phyloP scores from a whole-genome alignment of 169 alveolate genomes.

The Eimeria acervulina region DNA sequence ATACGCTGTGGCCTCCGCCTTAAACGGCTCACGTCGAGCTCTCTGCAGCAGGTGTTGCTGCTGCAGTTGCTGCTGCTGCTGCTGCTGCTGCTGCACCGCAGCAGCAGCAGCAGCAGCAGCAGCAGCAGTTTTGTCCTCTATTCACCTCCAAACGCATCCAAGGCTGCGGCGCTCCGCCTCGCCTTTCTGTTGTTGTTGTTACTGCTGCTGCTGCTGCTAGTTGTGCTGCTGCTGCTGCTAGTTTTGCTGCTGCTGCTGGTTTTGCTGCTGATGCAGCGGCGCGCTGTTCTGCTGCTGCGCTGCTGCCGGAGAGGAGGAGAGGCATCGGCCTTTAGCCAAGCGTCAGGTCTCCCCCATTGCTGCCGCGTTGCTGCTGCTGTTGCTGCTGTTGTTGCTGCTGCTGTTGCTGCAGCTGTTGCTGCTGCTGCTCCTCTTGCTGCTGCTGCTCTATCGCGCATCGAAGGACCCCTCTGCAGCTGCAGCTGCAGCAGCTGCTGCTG shows the following conservation, averaged over 20 bases:
- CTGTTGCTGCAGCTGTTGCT: background rate
- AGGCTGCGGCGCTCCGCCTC: background rate
- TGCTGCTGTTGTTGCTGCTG: conserved; percentile 9
- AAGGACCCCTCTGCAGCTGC: background rate
- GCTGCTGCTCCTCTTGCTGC: background rate
- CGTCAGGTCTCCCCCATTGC: background rate
- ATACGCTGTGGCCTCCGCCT: background rate
- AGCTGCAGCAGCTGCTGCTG: conserved; percentile 42
- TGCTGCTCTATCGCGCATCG: background rate
- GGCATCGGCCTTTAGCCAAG: background rate
- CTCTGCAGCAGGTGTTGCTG: background rate
- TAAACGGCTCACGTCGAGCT: background rate
- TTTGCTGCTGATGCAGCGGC: background rate
- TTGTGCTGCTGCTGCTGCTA: background rate
- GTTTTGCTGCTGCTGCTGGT: background rate
- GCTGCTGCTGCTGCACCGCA: background rate
- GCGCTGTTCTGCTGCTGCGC: conserved; percentile 1
- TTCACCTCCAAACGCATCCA: background rate
- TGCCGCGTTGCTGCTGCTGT: background rate
- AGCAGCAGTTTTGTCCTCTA: background rate
- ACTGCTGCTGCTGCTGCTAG: conserved; percentile 37
- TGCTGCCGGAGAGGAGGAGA: background rate
- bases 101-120: background rate
- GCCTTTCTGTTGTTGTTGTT: background rate
- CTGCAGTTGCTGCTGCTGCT: background rate